A percentile compares a stretch with the other conserved stretches of the same genome.
Evolutionary conservation across 2,329 filamentous ascomycete species (phyloP).

Genomic region (Fusarium odoratissimum): DNA sequence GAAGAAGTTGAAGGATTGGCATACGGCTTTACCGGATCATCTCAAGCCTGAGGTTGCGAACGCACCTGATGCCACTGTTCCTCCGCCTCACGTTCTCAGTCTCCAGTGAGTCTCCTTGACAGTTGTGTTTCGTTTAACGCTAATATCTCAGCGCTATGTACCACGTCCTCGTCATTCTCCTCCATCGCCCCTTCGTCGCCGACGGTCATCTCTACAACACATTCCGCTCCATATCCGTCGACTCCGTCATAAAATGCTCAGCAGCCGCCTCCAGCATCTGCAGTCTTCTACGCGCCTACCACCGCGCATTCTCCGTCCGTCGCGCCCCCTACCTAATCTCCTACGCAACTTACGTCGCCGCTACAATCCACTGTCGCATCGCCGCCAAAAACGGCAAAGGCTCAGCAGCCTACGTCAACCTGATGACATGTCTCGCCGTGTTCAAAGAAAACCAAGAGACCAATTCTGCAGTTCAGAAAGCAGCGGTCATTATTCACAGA

Average conservation of each 20-base stretch:
- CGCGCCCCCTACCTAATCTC: conserved; percentile 64
- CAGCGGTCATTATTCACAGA: conserved; percentile 57
- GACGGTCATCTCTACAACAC: conserved; percentile 61
- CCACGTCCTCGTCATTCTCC: conserved; percentile 62
- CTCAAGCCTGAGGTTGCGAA: conserved; percentile 52
- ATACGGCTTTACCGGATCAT: conserved; percentile 54
- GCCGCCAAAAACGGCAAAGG: conserved; percentile 57
- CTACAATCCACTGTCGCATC: conserved; percentile 63
- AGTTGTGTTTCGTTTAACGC: fast-evolving
- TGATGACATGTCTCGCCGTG: conserved; percentile 58
- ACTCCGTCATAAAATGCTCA: conserved; percentile 58
- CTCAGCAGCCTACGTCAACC: conserved; percentile 53
- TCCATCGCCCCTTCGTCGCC: conserved; percentile 65
- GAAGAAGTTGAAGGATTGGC: conserved; percentile 56
- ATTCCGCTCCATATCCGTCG: conserved; percentile 53
- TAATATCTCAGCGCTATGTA: conserved; percentile 55
- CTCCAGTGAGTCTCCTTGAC: conserved; percentile 41
- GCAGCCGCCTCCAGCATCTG: conserved; percentile 59
- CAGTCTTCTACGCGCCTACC: conserved; percentile 57
- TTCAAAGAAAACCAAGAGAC: conserved; percentile 63
- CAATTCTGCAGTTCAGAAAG: conserved; percentile 60
- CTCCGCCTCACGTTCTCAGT: conserved; percentile 59
- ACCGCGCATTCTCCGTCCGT: conserved; percentile 57
- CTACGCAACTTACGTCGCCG: conserved; percentile 66
- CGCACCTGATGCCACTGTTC: conserved; percentile 23